Evolutionary conservation across 345 rosid genomes (phyloP).

Genomic region (Eutrema yunnanense): DNA sequence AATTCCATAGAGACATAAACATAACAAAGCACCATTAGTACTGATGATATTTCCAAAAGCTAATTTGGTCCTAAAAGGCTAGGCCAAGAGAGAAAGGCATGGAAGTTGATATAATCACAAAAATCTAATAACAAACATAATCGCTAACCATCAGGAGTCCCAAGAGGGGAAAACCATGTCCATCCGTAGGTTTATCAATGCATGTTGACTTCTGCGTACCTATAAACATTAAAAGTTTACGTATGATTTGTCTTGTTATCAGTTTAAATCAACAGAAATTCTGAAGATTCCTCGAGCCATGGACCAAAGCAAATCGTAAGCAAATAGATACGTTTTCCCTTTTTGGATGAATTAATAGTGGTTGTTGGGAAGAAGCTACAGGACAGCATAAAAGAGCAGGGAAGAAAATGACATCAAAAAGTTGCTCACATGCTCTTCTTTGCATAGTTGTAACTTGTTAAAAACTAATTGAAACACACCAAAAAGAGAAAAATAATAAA

Average conservation of each 20-base stretch:
- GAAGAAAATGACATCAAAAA: constrained; percentile 3
- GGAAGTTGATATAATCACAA: background rate
- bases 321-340: constrained; percentile 5
- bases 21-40: constrained; percentile 15
- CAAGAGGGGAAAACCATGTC: constrained; percentile 99
- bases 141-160: constrained; percentile 90
- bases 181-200: constrained; percentile 98
- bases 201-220: constrained; percentile 97
- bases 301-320: no score
- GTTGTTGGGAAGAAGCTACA: constrained; percentile 6
- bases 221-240: constrained; percentile 24
- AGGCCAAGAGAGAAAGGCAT: background rate
- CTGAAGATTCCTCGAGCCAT: constrained; percentile 79
- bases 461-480: background rate
- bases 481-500: background rate
- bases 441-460: background rate
- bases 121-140: constrained; percentile 3
- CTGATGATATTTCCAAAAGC: background rate
- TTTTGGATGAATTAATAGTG: background rate
- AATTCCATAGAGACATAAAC: constrained; percentile 25
- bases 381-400: background rate
- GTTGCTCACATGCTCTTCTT: constrained; percentile 15
- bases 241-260: background rate
- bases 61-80: constrained; percentile 5
- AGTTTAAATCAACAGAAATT: background rate